phyloP scores from a whole-genome alignment of 371 early-diverging fungal genomes.

The Basidiobolus heterosporus region DNA sequence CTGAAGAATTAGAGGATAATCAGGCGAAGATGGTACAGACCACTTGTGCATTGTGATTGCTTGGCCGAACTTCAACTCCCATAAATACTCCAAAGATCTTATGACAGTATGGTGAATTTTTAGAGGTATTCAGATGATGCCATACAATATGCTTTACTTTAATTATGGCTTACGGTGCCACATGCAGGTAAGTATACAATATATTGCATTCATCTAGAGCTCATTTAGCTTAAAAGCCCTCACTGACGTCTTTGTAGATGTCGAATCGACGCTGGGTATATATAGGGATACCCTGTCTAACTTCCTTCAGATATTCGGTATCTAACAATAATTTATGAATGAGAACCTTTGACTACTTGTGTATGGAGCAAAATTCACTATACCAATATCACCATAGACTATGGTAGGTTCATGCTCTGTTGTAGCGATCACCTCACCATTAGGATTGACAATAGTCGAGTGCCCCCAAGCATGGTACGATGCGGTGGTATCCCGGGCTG shows the following conservation, averaged over 20 bases:
- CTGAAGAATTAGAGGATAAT: too few relatives aligned
- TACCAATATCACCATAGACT: slow-evolving; percentile 67
- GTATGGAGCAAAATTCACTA: slow-evolving; percentile 1
- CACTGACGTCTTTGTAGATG: slow-evolving; percentile 31
- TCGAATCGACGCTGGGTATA: slow-evolving; percentile 74
- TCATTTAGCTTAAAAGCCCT: background rate
- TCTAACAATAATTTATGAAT: slow-evolving; percentile 18
- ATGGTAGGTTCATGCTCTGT: slow-evolving; percentile 65
- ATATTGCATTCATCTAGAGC: too few relatives aligned
- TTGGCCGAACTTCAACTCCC: too few relatives aligned
- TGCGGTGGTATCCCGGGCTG: slow-evolving; percentile 65
- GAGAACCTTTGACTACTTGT: background rate
- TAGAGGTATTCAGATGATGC: too few relatives aligned
- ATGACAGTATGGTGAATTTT: too few relatives aligned
- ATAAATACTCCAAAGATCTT: too few relatives aligned
- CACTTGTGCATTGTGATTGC: too few relatives aligned
- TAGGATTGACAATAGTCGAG: slow-evolving; percentile 78
- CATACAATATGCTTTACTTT: too few relatives aligned
- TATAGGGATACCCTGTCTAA: slow-evolving; percentile 57
- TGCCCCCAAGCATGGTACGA: slow-evolving; percentile 89
- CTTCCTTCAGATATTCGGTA: slow-evolving; percentile 28
- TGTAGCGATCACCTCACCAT: slow-evolving; percentile 47
- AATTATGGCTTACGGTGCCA: too few relatives aligned
- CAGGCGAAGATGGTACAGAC: too few relatives aligned
- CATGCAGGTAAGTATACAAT: too few relatives aligned